Evolutionary conservation across 2,329 filamentous ascomycete species (phyloP).

Genomic region (Allantophomopsis lycopodina): DNA sequence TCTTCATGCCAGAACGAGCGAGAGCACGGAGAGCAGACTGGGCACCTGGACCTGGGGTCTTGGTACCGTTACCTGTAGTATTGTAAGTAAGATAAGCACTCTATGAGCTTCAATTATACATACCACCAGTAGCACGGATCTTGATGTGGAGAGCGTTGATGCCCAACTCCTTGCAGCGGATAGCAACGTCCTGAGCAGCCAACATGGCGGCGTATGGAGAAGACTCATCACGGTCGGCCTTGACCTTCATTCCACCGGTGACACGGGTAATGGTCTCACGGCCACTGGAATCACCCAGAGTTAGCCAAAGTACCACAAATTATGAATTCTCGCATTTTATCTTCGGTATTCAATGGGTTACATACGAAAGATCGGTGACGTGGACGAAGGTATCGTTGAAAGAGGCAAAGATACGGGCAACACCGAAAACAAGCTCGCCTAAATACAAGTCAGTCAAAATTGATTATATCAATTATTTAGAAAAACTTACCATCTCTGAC

Average conservation of each 20-base stretch:
- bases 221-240: conserved; percentile 99
- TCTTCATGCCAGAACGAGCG: conserved; percentile 99
- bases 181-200: conserved; percentile 95
- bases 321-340: conserved; percentile 4
- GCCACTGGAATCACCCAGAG: conserved; percentile 68
- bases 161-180: conserved; percentile 72
- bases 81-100: conserved; percentile 3
- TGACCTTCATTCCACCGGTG: conserved; percentile 99
- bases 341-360: conserved; percentile 18
- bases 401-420: conserved; percentile 68
- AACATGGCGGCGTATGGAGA: conserved; percentile 99
- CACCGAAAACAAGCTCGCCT: conserved; percentile 69
- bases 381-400: conserved; percentile 71
- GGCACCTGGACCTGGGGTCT: conserved; percentile 97
- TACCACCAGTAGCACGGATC: conserved; percentile 98
- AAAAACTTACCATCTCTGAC: conserved; percentile 72
- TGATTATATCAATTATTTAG: conserved; percentile 3
- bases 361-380: conserved; percentile 95
- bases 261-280: conserved; percentile 99
- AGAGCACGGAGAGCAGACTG: conserved; percentile 98
- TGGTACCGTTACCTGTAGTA: conserved; percentile 80
- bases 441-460: conserved; percentile 1
- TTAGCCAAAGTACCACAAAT: conserved; percentile 37
- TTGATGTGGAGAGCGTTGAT: conserved; percentile 99
- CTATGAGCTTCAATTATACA: conserved; percentile 1